A percentile compares a stretch with the other conserved stretches of the same genome.
phyloP scores from a whole-genome alignment of 2,329 filamentous ascomycete species.

The Alternaria incomplexa region DNA sequence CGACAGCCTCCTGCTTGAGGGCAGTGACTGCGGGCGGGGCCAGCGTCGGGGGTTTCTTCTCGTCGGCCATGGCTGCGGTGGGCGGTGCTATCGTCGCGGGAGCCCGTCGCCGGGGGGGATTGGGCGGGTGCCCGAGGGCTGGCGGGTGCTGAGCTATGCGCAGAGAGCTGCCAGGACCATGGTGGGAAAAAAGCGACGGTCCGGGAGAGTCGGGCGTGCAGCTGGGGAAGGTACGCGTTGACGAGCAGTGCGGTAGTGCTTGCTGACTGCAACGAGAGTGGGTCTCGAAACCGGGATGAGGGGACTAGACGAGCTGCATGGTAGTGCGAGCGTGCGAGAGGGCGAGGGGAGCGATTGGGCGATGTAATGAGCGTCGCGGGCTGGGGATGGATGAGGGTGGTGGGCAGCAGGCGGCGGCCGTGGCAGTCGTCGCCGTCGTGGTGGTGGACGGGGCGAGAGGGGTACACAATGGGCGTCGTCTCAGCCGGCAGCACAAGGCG shows the following conservation, averaged over 20 bases:
- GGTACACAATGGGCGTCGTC: constrained; percentile 14
- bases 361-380: constrained; percentile 22
- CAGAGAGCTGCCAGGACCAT: constrained; percentile 41
- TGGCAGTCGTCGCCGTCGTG: constrained; percentile 1
- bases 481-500: constrained; percentile 13
- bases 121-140: constrained; percentile 38
- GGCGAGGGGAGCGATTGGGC: constrained; percentile 32
- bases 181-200: constrained; percentile 23
- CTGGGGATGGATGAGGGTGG: background rate
- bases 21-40: constrained; percentile 53
- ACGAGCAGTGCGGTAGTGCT: constrained; percentile 8
- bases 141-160: constrained; percentile 38
- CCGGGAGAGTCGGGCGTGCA: constrained; percentile 7
- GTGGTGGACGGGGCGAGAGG: constrained; percentile 17
- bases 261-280: constrained; percentile 14
- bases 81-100: constrained; percentile 16
- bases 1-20: constrained; percentile 49
- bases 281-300: constrained; percentile 6
- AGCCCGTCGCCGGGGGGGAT: constrained; percentile 15
- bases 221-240: constrained; percentile 7
- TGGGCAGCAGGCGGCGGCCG: background rate
- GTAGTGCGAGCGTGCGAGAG: constrained; percentile 7
- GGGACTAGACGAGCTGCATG: constrained; percentile 35
- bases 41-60: constrained; percentile 41
- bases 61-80: constrained; percentile 31